These are phyloP conservation scores for Datisca glomerata DNA, from an alignment of 306 rosid genomes.

Conservation along the genomic window DNA sequence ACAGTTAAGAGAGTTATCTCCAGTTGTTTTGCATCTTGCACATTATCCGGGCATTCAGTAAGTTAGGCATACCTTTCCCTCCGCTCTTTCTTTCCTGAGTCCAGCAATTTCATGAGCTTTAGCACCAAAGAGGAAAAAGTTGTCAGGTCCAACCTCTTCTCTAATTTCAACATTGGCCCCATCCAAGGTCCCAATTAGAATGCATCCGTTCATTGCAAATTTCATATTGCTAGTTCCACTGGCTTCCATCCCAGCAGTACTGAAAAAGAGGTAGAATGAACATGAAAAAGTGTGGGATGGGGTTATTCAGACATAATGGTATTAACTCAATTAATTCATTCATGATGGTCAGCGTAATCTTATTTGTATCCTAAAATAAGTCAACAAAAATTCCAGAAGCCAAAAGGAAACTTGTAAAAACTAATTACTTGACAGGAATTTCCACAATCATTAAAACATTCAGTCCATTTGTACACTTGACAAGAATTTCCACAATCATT, in stretches of 20 bases:
- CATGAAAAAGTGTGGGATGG: neutral
- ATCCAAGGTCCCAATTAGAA: constrained; percentile 90
- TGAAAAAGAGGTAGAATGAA: constrained; percentile 9
- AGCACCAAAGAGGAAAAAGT: constrained; percentile 96
- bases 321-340: neutral
- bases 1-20: too few relatives aligned
- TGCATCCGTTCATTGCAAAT: constrained; percentile 93
- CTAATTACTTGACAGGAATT: too few relatives aligned
- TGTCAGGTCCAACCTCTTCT: constrained; percentile 86
- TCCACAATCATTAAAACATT: too few relatives aligned
- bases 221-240: constrained; percentile 99
- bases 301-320: neutral
- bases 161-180: constrained; percentile 99
- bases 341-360: too few relatives aligned
- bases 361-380: too few relatives aligned
- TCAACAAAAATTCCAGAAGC: too few relatives aligned
- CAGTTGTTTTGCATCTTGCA: too few relatives aligned
- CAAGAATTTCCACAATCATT: too few relatives aligned
- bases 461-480: too few relatives aligned
- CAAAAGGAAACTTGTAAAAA: too few relatives aligned
- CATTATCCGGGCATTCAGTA: neutral
- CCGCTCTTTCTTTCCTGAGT: constrained; percentile 84
- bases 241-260: constrained; percentile 99
- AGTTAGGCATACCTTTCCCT: constrained; percentile 67
- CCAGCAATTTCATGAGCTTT: constrained; percentile 87